phyloP scores from a whole-genome alignment of 2,329 filamentous ascomycete species.

The Chrysoporthe deuterocubensis region DNA sequence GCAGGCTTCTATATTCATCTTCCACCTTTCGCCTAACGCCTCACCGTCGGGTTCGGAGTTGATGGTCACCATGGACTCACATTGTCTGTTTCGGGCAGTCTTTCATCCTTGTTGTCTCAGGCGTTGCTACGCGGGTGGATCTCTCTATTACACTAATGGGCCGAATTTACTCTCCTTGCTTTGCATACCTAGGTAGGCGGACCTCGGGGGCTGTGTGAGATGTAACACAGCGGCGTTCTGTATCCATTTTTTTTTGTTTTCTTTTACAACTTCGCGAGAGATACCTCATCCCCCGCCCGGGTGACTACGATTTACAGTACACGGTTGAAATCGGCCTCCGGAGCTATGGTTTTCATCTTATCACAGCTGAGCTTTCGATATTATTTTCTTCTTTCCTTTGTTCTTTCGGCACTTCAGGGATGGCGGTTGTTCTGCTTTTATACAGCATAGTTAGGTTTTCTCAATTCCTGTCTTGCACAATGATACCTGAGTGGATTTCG shows the following conservation, averaged over 20 bases:
- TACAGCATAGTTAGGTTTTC: conserved; percentile 11
- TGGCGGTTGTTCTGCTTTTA: conserved; percentile 5
- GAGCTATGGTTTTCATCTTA: background rate
- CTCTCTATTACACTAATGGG: background rate
- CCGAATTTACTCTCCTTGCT: background rate
- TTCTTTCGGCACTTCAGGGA: background rate
- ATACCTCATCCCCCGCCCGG: conserved; percentile 16
- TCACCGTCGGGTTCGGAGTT: background rate
- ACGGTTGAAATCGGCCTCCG: conserved; percentile 14
- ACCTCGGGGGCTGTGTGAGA: conserved; percentile 28
- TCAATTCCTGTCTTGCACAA: conserved; percentile 14
- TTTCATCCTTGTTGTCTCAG: background rate
- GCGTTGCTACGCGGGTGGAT: background rate
- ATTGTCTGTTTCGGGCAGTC: background rate
- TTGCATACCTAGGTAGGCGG: conserved; percentile 13
- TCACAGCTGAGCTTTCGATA: conserved; percentile 28
- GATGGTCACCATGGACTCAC: background rate
- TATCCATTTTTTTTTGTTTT: background rate
- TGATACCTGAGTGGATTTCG: conserved; percentile 29
- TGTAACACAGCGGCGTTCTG: conserved; percentile 34
- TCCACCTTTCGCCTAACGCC: background rate
- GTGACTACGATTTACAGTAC: conserved; percentile 7
- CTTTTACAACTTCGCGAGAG: conserved; percentile 13
- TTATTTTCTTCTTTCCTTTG: conserved; percentile 5
- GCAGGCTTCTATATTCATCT: background rate